Percentiles rank a stretch among this genome's conserved stretches.
Conservation (phyloP, 345 rosid genomes). For the Crucihimalaya himalaica region DNA sequence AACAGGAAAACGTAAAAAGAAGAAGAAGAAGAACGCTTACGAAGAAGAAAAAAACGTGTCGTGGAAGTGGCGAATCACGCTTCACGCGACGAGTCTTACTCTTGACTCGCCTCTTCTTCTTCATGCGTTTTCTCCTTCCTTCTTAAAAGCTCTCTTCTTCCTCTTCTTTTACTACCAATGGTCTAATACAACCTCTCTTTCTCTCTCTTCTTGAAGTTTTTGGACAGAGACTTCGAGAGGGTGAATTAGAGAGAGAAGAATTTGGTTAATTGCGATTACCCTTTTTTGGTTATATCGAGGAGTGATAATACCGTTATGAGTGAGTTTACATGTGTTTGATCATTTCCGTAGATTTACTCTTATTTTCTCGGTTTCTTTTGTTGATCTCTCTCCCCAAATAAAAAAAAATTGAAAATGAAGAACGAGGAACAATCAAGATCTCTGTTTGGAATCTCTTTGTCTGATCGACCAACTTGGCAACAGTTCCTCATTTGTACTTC, state of each 20-base stretch:
- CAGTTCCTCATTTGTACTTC: constrained; percentile 91
- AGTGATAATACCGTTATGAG: constrained; percentile 15
- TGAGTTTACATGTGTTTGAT: constrained; percentile 32
- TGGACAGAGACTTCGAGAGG: constrained; percentile 23
- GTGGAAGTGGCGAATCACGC: constrained; percentile 38
- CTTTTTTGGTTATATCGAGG: constrained; percentile 11
- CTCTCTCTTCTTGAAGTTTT: constrained; percentile 17
- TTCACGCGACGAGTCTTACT: constrained; percentile 41
- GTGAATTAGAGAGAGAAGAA: constrained; percentile 2
- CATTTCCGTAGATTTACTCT: constrained; percentile 2
- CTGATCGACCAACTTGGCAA: constrained; percentile 76
- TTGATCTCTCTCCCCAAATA: neutral
- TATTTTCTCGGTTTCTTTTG: constrained; percentile 9
- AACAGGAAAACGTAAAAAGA: constrained; percentile 29
- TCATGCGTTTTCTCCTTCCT: constrained; percentile 34
- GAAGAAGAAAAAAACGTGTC: constrained; percentile 34
- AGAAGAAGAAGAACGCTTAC: constrained; percentile 15
- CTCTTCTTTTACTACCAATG: constrained; percentile 4
- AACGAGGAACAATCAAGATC: constrained; percentile 61
- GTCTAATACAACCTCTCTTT: neutral
- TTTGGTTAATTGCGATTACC: constrained; percentile 11
- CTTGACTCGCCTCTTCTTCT: constrained; percentile 32
- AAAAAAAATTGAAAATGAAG: constrained; percentile 48
- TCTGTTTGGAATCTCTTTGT: constrained; percentile 74
- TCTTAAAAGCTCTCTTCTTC: constrained; percentile 27